Evolutionary conservation across 2,329 filamentous ascomycete genomes (phyloP), one percentile per base, ranked within the genome.

Genomic region (Aspergillus tanneri): DNA sequence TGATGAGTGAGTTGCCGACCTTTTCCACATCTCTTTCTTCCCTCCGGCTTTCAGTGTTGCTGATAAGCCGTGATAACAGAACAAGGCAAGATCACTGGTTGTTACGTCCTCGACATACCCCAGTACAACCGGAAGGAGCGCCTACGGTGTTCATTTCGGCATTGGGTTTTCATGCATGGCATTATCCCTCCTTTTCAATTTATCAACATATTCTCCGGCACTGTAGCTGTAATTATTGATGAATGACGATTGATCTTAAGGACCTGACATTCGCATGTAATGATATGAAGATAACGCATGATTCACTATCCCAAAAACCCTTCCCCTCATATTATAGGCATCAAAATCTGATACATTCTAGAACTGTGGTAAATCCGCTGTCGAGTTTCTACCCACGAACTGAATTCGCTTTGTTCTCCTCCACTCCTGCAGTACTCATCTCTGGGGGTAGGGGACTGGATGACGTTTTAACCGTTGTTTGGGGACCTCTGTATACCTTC

Each of bases 401-500:
- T n/a, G n/a, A n/a, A n/a, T n/a, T n/a, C n/a, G n/a, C n/a, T n/a
- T n/a, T n/a, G n/a, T n/a, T n/a, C n/a, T n/a, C n/a, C n/a, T n/a
- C n/a, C n/a, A n/a, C n/a, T n/a, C n/a, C n/a, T n/a, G n/a, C n/a
- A n/a, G n/a, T n/a, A n/a, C n/a, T n/a, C 14, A 47, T 39, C 22
- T 35, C 47, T 38, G 49, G 46, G 14, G 53, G 46, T 3, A 43
- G n/a, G n/a, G n/a, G 40, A 24, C 37, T 50, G 23, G 46, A 34
- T 8, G 51, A 54, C 37, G 47, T 50, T n/a, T 71, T 71, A 43
- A 83, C 68, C 2, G 81, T 84, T 37, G 76, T 75, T 67, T 79
- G 81, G 3, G 81, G 81, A 0, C 81, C 81, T 1, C 70, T 80
- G 57, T 82, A 83, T 74, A 79, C 83, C 61, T 82, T 83, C 46